Conservation (phyloP, 768 basidiomycete genomes). For the Mycena filopes region DNA sequence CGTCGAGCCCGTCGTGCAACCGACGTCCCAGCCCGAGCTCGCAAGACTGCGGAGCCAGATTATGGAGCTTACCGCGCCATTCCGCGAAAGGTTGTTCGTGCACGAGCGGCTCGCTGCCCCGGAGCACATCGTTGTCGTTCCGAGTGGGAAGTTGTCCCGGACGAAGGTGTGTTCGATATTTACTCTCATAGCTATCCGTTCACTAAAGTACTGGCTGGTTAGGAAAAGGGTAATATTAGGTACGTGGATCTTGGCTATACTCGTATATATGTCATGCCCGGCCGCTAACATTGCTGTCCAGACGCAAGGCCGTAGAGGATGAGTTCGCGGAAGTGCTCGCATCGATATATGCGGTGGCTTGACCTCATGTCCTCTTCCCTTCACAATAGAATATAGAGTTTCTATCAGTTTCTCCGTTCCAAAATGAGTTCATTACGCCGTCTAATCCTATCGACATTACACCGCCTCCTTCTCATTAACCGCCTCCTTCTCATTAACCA, state of each 20-base stretch:
- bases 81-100: slow-evolving; percentile 37
- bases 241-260: background rate
- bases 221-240: slow-evolving; percentile 29
- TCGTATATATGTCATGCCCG: background rate
- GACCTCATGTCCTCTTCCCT: too few species aligned
- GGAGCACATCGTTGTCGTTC: slow-evolving; percentile 36
- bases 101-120: slow-evolving; percentile 42
- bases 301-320: slow-evolving; percentile 26
- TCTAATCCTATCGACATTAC: too few species aligned
- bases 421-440: too few species aligned
- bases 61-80: slow-evolving; percentile 36
- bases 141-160: background rate
- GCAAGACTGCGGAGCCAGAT: slow-evolving; percentile 36
- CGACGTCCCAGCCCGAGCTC: slow-evolving; percentile 11
- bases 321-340: slow-evolving; percentile 4
- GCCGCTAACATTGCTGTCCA: background rate
- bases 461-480: too few species aligned
- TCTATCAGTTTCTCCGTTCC: too few species aligned
- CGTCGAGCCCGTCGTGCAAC: slow-evolving; percentile 36
- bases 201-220: too few species aligned
- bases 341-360: slow-evolving; percentile 18
- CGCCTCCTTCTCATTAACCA: slow-evolving; percentile 6
- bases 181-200: background rate
- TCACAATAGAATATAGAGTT: too few species aligned
- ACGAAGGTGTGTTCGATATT: background rate